These are phyloP conservation scores for Dissophora globulifera DNA, from an alignment of 192 early-diverging fungal genomes.

Conservation along the genomic window DNA sequence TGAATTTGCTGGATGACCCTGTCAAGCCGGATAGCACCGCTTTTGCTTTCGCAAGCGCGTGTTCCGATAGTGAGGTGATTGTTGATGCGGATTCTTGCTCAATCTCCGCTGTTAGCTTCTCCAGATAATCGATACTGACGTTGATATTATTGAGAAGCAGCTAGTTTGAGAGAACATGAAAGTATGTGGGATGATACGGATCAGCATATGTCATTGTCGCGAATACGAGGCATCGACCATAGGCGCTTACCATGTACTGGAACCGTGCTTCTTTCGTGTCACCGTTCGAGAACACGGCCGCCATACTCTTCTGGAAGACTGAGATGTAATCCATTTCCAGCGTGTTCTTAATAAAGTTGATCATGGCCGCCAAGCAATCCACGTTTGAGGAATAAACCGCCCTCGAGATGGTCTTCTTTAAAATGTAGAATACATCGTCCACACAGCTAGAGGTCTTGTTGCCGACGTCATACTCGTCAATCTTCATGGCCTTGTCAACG, in stretches of 20 bases:
- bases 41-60: conserved; percentile 63
- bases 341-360: conserved; percentile 71
- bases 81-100: conserved; percentile 61
- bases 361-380: conserved; percentile 73
- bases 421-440: conserved; percentile 94
- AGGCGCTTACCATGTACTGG: conserved; percentile 69
- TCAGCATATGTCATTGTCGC: neutral
- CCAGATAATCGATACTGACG: conserved; percentile 81
- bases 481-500: conserved; percentile 81
- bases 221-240: neutral
- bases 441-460: conserved; percentile 73
- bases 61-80: conserved; percentile 61
- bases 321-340: conserved; percentile 78
- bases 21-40: conserved; percentile 67
- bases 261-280: conserved; percentile 68
- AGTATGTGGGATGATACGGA: no score
- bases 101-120: conserved; percentile 76
- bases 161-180: no score
- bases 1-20: conserved; percentile 71
- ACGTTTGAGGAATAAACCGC: conserved; percentile 79
- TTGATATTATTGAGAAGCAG: conserved; percentile 91
- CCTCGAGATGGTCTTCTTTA: conserved; percentile 78
- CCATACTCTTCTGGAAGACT: conserved; percentile 69
- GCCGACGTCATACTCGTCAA: conserved; percentile 68
- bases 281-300: conserved; percentile 59